A percentile compares a stretch with the other conserved stretches of the same genome.
Conservation (phyloP, 768 basidiomycete genomes). For the Kwoniella pini region DNA sequence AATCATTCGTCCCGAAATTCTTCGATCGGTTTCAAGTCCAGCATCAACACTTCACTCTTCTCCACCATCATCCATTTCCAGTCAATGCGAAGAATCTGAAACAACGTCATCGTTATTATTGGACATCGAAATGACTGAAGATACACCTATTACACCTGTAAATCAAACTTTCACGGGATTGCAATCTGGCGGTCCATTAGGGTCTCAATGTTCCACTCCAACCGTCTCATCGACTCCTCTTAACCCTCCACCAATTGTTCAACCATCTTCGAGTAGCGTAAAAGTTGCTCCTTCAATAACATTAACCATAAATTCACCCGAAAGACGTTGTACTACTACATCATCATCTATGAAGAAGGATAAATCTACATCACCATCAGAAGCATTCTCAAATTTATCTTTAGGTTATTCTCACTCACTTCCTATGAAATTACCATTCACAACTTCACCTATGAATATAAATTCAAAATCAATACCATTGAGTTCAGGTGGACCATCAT, state of each 20-base stretch:
- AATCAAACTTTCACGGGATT: constrained; percentile 35
- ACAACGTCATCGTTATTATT: neutral
- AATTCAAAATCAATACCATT: neutral
- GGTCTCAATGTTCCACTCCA: constrained; percentile 18
- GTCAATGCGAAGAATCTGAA: constrained; percentile 16
- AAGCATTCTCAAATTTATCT: constrained; percentile 23
- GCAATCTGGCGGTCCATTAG: constrained; percentile 4
- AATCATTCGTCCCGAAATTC: constrained; percentile 19
- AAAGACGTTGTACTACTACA: neutral
- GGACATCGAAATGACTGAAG: constrained; percentile 6
- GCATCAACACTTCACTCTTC: constrained; percentile 19
- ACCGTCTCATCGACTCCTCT: constrained; percentile 12
- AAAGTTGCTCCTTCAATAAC: constrained; percentile 24
- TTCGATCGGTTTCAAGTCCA: constrained; percentile 26
- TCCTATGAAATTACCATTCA: constrained; percentile 15
- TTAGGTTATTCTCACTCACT: constrained; percentile 4
- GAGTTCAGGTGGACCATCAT: neutral
- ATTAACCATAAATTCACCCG: constrained; percentile 23
- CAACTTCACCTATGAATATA: neutral
- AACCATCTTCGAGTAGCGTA: neutral
- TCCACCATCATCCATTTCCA: constrained; percentile 19
- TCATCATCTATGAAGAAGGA: neutral
- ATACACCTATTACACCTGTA: constrained; percentile 30
- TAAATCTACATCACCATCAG: constrained; percentile 9
- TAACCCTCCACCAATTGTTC: constrained; percentile 14